These are phyloP conservation scores for Podaxis sp. DNA, from an alignment of 768 basidiomycete genomes.

Conservation along the genomic window DNA sequence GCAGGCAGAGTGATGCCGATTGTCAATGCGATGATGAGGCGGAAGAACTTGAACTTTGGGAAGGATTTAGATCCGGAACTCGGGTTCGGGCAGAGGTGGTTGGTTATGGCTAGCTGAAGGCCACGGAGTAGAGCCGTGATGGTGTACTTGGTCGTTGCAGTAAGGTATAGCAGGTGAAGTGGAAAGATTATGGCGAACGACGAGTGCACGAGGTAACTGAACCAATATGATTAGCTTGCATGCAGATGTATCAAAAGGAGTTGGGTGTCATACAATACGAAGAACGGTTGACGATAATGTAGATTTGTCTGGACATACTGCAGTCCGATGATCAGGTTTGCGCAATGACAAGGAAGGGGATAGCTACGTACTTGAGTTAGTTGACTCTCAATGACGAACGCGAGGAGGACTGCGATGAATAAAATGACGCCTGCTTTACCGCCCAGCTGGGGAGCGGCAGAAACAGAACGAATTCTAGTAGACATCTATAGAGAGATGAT, in stretches of 20 bases:
- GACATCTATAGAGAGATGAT: constrained; percentile 23
- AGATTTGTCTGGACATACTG: constrained; percentile 81
- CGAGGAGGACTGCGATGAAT: constrained; percentile 60
- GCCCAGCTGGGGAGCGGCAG: constrained; percentile 37
- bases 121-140: constrained; percentile 48
- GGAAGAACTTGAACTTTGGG: constrained; percentile 36
- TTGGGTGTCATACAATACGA: constrained; percentile 66
- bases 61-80: constrained; percentile 33
- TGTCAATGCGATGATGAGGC: constrained; percentile 45
- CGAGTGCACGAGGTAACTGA: constrained; percentile 86
- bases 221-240: constrained; percentile 1
- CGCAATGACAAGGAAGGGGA: neutral
- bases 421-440: constrained; percentile 51
- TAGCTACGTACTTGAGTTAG: constrained; percentile 61
- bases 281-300: constrained; percentile 84
- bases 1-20: constrained; percentile 61
- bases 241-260: neutral
- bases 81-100: constrained; percentile 40
- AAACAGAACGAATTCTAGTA: constrained; percentile 21
- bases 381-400: constrained; percentile 78
- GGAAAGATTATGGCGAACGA: constrained; percentile 79
- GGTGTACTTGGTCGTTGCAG: constrained; percentile 46
- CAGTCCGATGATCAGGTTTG: constrained; percentile 7
- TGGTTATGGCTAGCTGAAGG: constrained; percentile 49
- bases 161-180: constrained; percentile 72